Evolutionary conservation across 495 filamentous ascomycete species (phyloP).

Genomic region (Annulohypoxylon nitens): DNA sequence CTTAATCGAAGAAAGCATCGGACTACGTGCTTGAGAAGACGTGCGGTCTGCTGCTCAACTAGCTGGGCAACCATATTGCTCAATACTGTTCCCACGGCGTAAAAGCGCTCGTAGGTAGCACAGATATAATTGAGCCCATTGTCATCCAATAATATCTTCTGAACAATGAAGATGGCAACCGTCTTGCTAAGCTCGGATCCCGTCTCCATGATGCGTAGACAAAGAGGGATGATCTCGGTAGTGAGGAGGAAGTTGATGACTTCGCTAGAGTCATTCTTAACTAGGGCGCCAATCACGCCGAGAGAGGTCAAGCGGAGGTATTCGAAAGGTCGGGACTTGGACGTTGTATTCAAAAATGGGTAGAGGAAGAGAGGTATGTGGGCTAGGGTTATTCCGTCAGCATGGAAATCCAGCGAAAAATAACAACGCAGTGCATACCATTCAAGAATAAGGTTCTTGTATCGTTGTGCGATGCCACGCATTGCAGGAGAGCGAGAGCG

Average conservation of each 20-base stretch:
- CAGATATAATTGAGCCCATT: constrained; percentile 99
- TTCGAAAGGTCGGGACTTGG: constrained; percentile 97
- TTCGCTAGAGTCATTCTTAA: constrained; percentile 98
- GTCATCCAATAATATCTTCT: constrained; percentile 98
- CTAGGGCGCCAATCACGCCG: constrained; percentile 96
- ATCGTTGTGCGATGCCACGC: constrained; percentile 97
- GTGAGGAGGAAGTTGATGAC: constrained; percentile 99
- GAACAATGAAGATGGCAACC: constrained; percentile 99
- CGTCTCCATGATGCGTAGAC: constrained; percentile 99
- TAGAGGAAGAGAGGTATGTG: constrained; percentile 99
- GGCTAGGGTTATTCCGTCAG: constrained; percentile 66
- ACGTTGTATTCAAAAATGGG: constrained; percentile 98
- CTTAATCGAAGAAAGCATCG: constrained; percentile 96
- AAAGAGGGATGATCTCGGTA: constrained; percentile 98
- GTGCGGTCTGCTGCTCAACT: constrained; percentile 96
- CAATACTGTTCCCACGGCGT: constrained; percentile 96
- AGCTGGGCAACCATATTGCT: constrained; percentile 99
- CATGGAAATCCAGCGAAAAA: not conserved
- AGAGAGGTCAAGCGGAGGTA: constrained; percentile 97
- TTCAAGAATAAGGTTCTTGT: constrained; percentile 92
- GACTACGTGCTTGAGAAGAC: constrained; percentile 97
- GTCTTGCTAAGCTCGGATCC: constrained; percentile 99
- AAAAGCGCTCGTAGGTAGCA: constrained; percentile 99
- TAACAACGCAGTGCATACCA: constrained; percentile 68
- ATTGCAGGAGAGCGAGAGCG: constrained; percentile 94